Evolutionary conservation across 2,329 filamentous ascomycete species (phyloP), one percentile per base, ranked within the genome.

Genomic region (Juglanconis oblonga): DNA sequence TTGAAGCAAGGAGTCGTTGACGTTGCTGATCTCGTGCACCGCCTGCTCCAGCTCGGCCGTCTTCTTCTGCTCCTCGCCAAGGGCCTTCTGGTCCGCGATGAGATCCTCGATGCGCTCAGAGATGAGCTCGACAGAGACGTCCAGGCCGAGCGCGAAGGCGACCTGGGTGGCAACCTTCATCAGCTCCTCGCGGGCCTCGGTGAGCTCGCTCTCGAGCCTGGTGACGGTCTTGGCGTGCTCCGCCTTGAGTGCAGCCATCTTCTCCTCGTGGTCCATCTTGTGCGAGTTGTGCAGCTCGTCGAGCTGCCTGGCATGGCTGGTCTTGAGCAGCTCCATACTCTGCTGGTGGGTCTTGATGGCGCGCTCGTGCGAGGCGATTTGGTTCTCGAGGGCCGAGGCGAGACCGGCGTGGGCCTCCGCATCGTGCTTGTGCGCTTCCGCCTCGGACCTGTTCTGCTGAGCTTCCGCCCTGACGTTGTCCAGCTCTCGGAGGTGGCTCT

Each of bases 71-170:
- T 88, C 84, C 45, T 79, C 76, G 1, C 63, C 72, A 5, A 92
- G 78, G 31, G 85, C 81, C 66, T 86, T 82, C 68, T 89, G 83
- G 62, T 85, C 79, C 1, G 79, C 77, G 47, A 83, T 73, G 31
- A 89, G 76, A 33, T 81, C 76, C 8, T 81, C 76, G 62, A 89
- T 87, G 55, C 84, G 81, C 59, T 87, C 82, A 4, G 83, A 81
- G 17, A 93, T 77, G 72, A 87, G 85, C 59, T 88, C 86, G n/a
- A 88, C 79, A 68, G 86, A 87, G 49, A 87, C 83, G 29, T 89
- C 82, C 13, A 89, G 69, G 13, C 87, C 78, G 62, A 87, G 73
- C 48, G 86, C 79, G 71, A 80, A 77, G 59, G 86, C 78, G 55
- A 91, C 84, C 66, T 87, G 84, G 2, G 81, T 81, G 17, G 88